Evolutionary conservation across 2,329 filamentous ascomycete species (phyloP).

Genomic region (Byssothecium circinans): DNA sequence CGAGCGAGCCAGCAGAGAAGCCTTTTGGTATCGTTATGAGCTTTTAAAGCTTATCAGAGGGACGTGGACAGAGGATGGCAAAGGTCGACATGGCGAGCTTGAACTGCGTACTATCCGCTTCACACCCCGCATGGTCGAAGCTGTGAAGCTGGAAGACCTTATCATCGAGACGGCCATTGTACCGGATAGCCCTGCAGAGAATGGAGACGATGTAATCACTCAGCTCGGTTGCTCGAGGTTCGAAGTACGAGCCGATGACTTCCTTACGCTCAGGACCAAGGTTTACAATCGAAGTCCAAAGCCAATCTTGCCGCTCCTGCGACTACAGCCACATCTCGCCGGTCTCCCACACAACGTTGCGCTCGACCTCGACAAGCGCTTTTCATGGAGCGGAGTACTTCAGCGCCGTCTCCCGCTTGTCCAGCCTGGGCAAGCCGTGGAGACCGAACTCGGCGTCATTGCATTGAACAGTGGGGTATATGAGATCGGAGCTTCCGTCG

Average conservation of each 20-base stretch:
- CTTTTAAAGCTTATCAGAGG: constrained; percentile 72
- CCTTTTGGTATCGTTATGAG: constrained; percentile 88
- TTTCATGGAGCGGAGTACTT: constrained; percentile 82
- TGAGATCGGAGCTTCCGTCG: constrained; percentile 77
- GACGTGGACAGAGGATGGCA: constrained; percentile 66
- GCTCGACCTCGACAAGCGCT: constrained; percentile 78
- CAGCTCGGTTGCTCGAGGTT: constrained; percentile 53
- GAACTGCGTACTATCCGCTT: constrained; percentile 77
- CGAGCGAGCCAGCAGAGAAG: constrained; percentile 76
- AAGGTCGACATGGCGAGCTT: constrained; percentile 64
- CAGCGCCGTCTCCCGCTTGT: constrained; percentile 72
- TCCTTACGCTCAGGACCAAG: constrained; percentile 69
- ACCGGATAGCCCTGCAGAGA: constrained; percentile 14
- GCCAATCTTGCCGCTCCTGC: constrained; percentile 70
- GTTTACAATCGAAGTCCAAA: constrained; percentile 72
- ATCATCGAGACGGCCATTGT: constrained; percentile 57
- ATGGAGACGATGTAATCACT: constrained; percentile 15
- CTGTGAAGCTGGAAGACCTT: constrained; percentile 77
- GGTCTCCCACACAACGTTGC: constrained; percentile 72
- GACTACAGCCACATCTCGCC: constrained; percentile 75
- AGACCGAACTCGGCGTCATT: constrained; percentile 70
- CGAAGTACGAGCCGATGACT: constrained; percentile 59
- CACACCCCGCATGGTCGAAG: constrained; percentile 77
- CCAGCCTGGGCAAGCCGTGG: constrained; percentile 58
- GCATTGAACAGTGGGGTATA: constrained; percentile 79